phyloP scores from a whole-genome alignment of 2,329 filamentous ascomycete species.

The Rutstroemia sydowiana region DNA sequence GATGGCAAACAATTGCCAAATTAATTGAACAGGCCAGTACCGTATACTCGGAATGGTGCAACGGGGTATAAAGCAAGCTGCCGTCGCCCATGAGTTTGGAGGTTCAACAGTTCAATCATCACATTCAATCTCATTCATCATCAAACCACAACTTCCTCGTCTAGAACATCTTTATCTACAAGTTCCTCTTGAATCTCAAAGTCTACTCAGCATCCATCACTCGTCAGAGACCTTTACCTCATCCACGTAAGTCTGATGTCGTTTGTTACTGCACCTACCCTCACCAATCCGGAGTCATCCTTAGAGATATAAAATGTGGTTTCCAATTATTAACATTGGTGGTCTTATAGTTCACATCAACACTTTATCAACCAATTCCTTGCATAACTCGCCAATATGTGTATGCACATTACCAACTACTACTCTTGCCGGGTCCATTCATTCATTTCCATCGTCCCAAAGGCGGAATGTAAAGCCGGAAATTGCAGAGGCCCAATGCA shows the following conservation, averaged over 20 bases:
- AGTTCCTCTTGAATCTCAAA: background rate
- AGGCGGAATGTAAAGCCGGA: conserved; percentile 1
- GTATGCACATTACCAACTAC: background rate
- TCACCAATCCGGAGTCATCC: no score
- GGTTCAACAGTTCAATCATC: conserved; percentile 11
- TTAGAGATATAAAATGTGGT: no score
- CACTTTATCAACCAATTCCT: background rate
- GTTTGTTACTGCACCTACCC: no score
- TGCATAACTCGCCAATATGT: conserved; percentile 4
- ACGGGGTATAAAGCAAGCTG: conserved; percentile 28
- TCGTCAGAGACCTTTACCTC: background rate
- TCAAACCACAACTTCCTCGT: background rate
- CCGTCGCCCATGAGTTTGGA: conserved; percentile 19
- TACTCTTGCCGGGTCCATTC: background rate
- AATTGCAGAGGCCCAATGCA: background rate
- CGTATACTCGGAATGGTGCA: conserved; percentile 27
- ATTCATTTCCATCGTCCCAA: background rate
- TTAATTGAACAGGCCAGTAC: conserved; percentile 23
- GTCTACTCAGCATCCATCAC: background rate
- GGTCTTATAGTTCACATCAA: background rate
- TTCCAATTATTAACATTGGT: background rate
- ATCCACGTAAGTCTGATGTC: conserved; percentile 1
- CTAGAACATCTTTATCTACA: background rate
- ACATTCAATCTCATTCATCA: conserved; percentile 2
- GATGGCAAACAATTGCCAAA: conserved; percentile 27